Evolutionary conservation across 805 yeast genomes (phyloP), one percentile per base, ranked within the genome.

Genomic region (Schwanniomyces pseudopolymorphus): DNA sequence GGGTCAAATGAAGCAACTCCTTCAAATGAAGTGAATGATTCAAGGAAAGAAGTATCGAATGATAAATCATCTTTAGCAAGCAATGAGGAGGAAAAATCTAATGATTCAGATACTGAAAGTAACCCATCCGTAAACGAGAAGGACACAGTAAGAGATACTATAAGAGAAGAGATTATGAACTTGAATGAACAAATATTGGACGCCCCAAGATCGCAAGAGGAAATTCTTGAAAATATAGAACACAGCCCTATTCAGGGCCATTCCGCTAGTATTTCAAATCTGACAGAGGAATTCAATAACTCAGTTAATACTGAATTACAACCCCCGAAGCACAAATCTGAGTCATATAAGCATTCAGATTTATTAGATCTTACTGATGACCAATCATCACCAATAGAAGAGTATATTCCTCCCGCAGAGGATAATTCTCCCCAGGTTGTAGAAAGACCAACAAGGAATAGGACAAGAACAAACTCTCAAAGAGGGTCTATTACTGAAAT

Each of bases 341-440:
- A 36, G 5, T 36, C 39, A 2, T 11, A 5, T 5, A 39, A 26
- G n/a, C 42, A 21, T 27, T n/a, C 21, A 16, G 28, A 50, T 27
- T 26, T 50, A 6, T 45, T 47, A 13, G 57, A 56, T 36, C 31
- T 54, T 5, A 48, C 54, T 2, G 54, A 54, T 17, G 44, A 40
- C 9, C 50, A 50, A 39, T 17, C 40, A 11, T 35, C 44, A 5
- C 21, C 27, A 2, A 54, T 57, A 1, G 64, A 59, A 43, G 59
- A n/a, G n/a, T n/a, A n/a, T n/a, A n/a, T n/a, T n/a, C n/a, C n/a
- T n/a, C n/a, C n/a, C n/a, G n/a, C n/a, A n/a, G n/a, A n/a, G n/a
- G n/a, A n/a, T n/a, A n/a, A n/a, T n/a, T n/a, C n/a, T n/a, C n/a
- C n/a, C n/a, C n/a, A n/a, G n/a, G n/a, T n/a, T n/a, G n/a, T 17